Evolutionary conservation across 192 early-diverging fungal species (phyloP).

Genomic region (Coemansia sp.): DNA sequence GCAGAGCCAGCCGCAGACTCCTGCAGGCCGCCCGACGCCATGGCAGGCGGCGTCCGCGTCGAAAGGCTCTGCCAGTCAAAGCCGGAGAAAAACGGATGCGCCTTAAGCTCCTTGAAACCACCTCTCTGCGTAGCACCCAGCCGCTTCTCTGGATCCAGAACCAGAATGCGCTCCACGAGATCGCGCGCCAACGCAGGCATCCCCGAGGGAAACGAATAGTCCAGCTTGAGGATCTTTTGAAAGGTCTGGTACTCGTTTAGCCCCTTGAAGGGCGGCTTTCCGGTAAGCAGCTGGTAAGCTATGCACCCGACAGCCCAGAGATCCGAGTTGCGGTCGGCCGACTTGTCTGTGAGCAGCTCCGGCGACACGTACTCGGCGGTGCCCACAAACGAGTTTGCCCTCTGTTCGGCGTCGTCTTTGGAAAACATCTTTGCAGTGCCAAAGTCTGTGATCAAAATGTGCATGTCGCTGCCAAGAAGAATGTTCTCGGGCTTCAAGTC

Average conservation of each 20-base stretch:
- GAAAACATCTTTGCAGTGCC: constrained; percentile 71
- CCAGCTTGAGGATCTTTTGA: constrained; percentile 86
- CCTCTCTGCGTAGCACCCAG: constrained; percentile 59
- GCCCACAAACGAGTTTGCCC: constrained; percentile 91
- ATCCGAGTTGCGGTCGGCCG: constrained; percentile 74
- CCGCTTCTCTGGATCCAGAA: constrained; percentile 60
- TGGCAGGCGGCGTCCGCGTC: constrained; percentile 31
- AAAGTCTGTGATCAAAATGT: constrained; percentile 96
- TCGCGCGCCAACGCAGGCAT: constrained; percentile 68
- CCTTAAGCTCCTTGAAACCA: constrained; percentile 61
- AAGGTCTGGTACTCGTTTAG: constrained; percentile 96
- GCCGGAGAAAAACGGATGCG: constrained; percentile 79
- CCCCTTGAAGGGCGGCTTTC: constrained; percentile 91
- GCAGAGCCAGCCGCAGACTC: not conserved
- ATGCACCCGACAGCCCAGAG: constrained; percentile 88
- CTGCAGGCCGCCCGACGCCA: constrained; percentile 22
- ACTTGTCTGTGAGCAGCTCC: constrained; percentile 87
- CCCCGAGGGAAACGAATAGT: constrained; percentile 77
- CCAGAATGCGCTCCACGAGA: constrained; percentile 75
- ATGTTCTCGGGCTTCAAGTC: constrained; percentile 98
- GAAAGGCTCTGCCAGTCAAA: constrained; percentile 66
- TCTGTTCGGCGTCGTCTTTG: constrained; percentile 35
- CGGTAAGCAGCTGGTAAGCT: constrained; percentile 85
- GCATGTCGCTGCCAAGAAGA: constrained; percentile 80
- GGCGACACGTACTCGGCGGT: constrained; percentile 99